Conservation (phyloP, 306 rosid species). For the Phaseolus lunatus region DNA sequence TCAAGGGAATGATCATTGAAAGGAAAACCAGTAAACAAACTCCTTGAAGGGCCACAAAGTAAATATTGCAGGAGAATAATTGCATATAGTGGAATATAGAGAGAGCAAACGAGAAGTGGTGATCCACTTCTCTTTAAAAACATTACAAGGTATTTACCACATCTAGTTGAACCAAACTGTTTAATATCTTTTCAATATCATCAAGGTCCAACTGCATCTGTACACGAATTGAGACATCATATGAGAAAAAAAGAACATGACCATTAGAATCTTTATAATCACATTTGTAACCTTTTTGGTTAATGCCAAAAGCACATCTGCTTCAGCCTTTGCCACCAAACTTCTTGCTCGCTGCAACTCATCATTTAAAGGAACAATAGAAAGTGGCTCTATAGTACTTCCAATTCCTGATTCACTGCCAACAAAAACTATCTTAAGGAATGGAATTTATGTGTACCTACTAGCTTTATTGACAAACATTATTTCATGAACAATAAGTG, state of each 20-base stretch:
- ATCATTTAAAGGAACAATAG: slow-evolving; percentile 85
- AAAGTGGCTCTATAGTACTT: slow-evolving; percentile 80
- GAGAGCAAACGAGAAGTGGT: slow-evolving; percentile 32
- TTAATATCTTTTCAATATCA: slow-evolving; percentile 66
- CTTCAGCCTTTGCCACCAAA: slow-evolving; percentile 81
- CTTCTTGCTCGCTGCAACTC: slow-evolving; percentile 87
- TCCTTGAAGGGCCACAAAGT: slow-evolving; percentile 19
- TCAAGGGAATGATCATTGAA: slow-evolving; percentile 2
- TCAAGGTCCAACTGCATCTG: slow-evolving; percentile 89
- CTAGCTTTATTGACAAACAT: slow-evolving; percentile 39
- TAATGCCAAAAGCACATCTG: slow-evolving; percentile 77
- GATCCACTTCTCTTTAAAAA: slow-evolving; percentile 44
- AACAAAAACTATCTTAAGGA: slow-evolving; percentile 60
- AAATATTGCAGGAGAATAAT: slow-evolving; percentile 9
- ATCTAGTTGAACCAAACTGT: slow-evolving; percentile 71
- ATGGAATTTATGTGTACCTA: slow-evolving; percentile 25
- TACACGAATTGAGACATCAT: slow-evolving; percentile 39
- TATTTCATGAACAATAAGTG: slow-evolving; percentile 36
- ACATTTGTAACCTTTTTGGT: slow-evolving; percentile 69
- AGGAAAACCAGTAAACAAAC: background rate
- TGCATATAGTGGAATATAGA: slow-evolving; percentile 1
- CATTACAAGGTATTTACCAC: slow-evolving; percentile 67
- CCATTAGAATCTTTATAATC: slow-evolving; percentile 42
- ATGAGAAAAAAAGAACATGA: slow-evolving; percentile 32
- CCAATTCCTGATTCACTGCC: slow-evolving; percentile 77